Base-by-base conservation (phyloP, 371 early-diverging fungal genomes). In the Mortierella sp. region DNA sequence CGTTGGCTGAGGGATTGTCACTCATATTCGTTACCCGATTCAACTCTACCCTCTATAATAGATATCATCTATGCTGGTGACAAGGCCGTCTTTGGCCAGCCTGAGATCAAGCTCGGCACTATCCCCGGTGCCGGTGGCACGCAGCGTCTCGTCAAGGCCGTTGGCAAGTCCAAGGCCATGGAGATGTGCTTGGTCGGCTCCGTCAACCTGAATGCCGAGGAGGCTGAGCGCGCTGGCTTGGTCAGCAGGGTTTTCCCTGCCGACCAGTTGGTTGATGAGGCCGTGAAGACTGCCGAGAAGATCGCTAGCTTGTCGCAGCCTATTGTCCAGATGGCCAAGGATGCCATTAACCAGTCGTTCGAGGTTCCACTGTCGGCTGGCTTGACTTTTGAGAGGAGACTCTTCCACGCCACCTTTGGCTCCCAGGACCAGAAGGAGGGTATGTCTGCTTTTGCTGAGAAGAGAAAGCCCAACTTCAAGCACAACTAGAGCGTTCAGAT, bases 81-180 rank as follows among this genome's bases (percentile, higher is more conserved):
- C 60, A 94, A 91, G 73, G 99, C 99, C 47, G 91, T 92, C 60
- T 99, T 99, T 83, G 98, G 97, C 46, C 99, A 99, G 84, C 99
- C 99, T 43, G 99, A 99, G 80, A 98, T 99, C 85, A 98, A 95
- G 84, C 90, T 99, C 64, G 99, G 98, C 75, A 91, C 93, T 44
- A 97, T 98, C 64, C 98, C 96, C 80, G 89, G 94, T 65, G 96
- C 94, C 55, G 95, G 96, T 68, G 96, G 95, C 69, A 94, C 94
- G 44, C 95, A 96, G 83, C 91, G 99, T 65, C 89, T 99, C 75
- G 93, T 94, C 63, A 90, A 91, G 79, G 98, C 97, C 50, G 91
- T 99, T 71, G 99, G 99, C 74, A 99, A 99, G 87, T 93, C 97
- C 59, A 97, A 97, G 90, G 97, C 98, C 52, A 99, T 99, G 99